These are phyloP conservation scores for Galerina sulciceps DNA, from an alignment of 768 basidiomycete species.

Conservation along the genomic window DNA sequence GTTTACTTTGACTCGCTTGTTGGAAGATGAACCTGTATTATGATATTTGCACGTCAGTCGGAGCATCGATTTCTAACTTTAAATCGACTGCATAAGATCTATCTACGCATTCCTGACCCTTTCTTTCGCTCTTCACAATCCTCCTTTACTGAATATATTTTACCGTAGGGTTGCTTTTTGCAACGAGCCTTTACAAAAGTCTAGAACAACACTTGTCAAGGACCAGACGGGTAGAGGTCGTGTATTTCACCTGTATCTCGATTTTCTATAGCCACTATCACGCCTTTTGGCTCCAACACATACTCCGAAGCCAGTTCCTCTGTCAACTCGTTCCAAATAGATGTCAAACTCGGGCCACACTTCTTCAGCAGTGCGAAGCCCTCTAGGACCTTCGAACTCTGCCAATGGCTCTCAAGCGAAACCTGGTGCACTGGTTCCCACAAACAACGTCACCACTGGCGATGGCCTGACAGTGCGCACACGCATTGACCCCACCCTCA, in stretches of 20 bases:
- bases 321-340: constrained; percentile 6
- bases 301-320: background rate
- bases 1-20: background rate
- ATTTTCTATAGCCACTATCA: constrained; percentile 16
- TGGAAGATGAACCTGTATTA: constrained; percentile 44
- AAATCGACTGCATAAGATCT: constrained; percentile 38
- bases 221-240: constrained; percentile 17
- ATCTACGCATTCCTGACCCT: constrained; percentile 46
- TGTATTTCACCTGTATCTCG: constrained; percentile 16
- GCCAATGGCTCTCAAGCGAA: constrained; percentile 43
- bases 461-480: constrained; percentile 79
- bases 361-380: constrained; percentile 33
- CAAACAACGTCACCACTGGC: constrained; percentile 81
- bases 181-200: constrained; percentile 4
- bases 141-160: background rate
- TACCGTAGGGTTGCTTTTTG: background rate
- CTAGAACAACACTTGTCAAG: constrained; percentile 10
- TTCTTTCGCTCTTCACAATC: background rate
- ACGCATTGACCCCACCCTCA: constrained; percentile 82
- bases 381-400: constrained; percentile 32
- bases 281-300: constrained; percentile 1
- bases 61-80: constrained; percentile 36
- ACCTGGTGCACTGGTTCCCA: constrained; percentile 65
- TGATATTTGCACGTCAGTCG: constrained; percentile 70
- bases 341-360: constrained; percentile 34